These are phyloP conservation scores for Ogataea nakhonphanomensis DNA, from an alignment of 805 yeast species.

Conservation along the genomic window DNA sequence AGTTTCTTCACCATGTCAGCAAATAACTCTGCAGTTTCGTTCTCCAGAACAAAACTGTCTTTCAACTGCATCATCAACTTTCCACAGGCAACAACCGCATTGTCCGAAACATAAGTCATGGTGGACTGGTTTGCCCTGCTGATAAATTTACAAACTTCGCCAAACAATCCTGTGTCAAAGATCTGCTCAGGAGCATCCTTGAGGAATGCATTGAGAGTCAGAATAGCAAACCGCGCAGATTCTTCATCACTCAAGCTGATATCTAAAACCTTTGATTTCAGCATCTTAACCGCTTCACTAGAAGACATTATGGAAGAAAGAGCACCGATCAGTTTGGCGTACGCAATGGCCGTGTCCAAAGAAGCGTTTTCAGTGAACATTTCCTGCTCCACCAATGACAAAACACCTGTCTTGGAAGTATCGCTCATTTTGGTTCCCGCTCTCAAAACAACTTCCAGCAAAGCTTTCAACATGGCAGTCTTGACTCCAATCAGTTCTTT, in stretches of 20 bases:
- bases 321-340: constrained; percentile 77
- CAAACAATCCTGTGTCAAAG: constrained; percentile 47
- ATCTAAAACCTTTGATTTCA: constrained; percentile 56
- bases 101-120: constrained; percentile 60
- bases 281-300: constrained; percentile 61
- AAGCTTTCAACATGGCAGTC: constrained; percentile 80
- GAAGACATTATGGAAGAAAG: constrained; percentile 61
- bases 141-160: constrained; percentile 49
- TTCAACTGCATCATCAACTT: constrained; percentile 60
- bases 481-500: constrained; percentile 60
- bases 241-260: constrained; percentile 37
- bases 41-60: constrained; percentile 33
- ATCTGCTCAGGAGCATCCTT: constrained; percentile 70
- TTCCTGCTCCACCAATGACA: constrained; percentile 73
- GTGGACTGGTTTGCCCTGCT: constrained; percentile 40
- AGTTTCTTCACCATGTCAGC: constrained; percentile 47
- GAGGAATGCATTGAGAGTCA: constrained; percentile 76
- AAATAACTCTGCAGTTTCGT: constrained; percentile 36
- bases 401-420: constrained; percentile 61
- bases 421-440: constrained; percentile 80
- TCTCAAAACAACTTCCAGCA: constrained; percentile 73
- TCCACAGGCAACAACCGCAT: constrained; percentile 77
- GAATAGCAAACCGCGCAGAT: constrained; percentile 58
- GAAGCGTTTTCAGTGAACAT: constrained; percentile 36
- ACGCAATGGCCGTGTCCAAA: constrained; percentile 67